Percentiles rank a stretch among this genome's conserved stretches.
These are phyloP conservation scores for Mycocentrospora acerina DNA, from an alignment of 2,329 filamentous ascomycete genomes.

Conservation along the genomic window DNA sequence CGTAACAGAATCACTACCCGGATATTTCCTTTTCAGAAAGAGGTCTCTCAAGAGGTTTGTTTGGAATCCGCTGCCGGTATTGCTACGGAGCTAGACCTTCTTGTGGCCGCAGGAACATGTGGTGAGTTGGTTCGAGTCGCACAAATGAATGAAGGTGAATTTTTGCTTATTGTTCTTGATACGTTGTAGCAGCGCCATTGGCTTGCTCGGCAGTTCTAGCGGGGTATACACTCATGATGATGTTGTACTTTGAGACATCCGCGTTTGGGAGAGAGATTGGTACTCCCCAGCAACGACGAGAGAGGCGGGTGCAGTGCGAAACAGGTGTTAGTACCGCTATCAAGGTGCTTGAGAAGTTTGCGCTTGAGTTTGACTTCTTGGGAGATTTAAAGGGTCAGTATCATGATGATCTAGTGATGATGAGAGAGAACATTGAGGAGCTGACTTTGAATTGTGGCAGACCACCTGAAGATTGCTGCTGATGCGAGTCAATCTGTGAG, in stretches of 20 bases:
- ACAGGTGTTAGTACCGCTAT: not conserved
- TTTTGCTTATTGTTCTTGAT: too few species aligned
- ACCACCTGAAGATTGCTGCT: too few species aligned
- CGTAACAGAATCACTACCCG: not conserved
- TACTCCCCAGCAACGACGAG: too few species aligned
- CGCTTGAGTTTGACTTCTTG: not conserved
- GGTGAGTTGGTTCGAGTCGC: too few species aligned
- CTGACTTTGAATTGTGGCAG: too few species aligned
- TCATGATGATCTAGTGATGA: too few species aligned
- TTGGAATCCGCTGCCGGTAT: not conserved
- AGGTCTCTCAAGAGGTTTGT: not conserved
- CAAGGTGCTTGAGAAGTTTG: not conserved
- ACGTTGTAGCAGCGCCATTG: not conserved
- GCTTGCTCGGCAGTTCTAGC: not conserved
- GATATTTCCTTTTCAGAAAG: not conserved
- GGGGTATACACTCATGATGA: slow-evolving; percentile 1
- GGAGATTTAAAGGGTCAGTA: not conserved
- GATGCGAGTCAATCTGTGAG: too few species aligned
- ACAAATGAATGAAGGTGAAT: too few species aligned
- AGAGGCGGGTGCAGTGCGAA: not conserved
- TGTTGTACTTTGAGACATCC: not conserved
- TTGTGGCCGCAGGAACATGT: not conserved
- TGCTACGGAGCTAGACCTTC: not conserved
- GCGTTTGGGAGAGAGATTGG: not conserved
- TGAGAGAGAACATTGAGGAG: too few species aligned